Conservation (phyloP, 257 asterid genomes). For the Przewalskia tangutica region DNA sequence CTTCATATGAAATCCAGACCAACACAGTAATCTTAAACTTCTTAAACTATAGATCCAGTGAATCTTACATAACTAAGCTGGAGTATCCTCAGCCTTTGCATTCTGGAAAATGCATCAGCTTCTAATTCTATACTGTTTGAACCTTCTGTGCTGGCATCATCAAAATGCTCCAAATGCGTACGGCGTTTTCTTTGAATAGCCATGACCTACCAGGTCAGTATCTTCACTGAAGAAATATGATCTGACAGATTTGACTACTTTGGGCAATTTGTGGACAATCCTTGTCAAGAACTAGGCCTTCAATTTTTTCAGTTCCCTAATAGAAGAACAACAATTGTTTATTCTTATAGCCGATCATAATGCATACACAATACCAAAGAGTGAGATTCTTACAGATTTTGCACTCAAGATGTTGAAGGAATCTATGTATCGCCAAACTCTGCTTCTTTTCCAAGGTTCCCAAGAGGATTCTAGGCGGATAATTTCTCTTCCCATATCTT, state of each 20-base stretch:
- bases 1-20: constrained; percentile 4
- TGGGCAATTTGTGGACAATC: background rate
- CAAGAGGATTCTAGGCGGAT: constrained; percentile 11
- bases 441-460: constrained; percentile 9
- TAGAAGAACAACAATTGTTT: background rate
- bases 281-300: constrained; percentile 6
- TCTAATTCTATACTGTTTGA: background rate
- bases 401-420: background rate
- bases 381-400: constrained; percentile 5
- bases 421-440: constrained; percentile 7
- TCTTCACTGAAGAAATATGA: background rate
- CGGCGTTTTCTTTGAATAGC: background rate
- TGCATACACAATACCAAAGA: background rate
- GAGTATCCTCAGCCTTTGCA: constrained; percentile 8
- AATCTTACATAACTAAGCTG: constrained; percentile 3
- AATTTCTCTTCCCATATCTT: constrained; percentile 12
- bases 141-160: background rate
- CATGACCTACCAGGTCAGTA: background rate
- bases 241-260: background rate
- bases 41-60: background rate
- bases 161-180: background rate
- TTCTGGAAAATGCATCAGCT: constrained; percentile 5
- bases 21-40: background rate
- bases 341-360: background rate
- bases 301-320: constrained; percentile 12